Evolutionary conservation across 2,329 filamentous ascomycete species (phyloP), one percentile per base, ranked within the genome.

Genomic region (Penicillium verrucosum): DNA sequence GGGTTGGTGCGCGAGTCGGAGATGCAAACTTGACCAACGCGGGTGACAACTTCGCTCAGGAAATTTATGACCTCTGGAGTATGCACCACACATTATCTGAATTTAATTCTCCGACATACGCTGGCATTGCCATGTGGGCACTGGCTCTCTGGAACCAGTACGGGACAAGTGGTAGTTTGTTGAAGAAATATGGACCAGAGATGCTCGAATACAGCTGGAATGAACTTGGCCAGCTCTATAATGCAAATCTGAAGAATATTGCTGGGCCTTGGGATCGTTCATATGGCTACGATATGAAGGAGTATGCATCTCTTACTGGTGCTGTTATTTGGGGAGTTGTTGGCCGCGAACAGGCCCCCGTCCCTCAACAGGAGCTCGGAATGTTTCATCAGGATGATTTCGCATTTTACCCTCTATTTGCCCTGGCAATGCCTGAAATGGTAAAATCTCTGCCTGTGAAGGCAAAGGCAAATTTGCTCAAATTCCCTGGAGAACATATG

Each of bases 271-370:
- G 85, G 85, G 85, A 87, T 67, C 79, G 85, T 0, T 75, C 80
- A 0, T 87, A 87, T 59, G 84, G 84, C 0, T 86, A 81, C 56
- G 84, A 87, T 57, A 85, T 87, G 84, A 85, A 84, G 53, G 73
- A 78, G 7, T 87, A 87, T 62, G 67, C 86, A 4, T 81, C 81
- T 51, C 76, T 87, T 47, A 79, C 86, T 67, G 80, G 80, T 0
- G 67, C 83, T 14, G 83, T 83, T 70, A 77, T 87, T 59, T 87
- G 84, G 84, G 78, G 80, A 0, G 57, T 85, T 6, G 43, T 69
- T 32, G 69, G 68, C 14, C 65, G 64, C 23, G 56, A 66, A 44
- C 52, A 53, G 49, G 61, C 57, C 0, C 60, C 59, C 4, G 56
- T 62, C 21, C 67, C 61, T 38, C 49, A 63, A 45, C 50, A 81